phyloP scores from a whole-genome alignment of 208 protist species.

The Angomonas ambiguus region DNA sequence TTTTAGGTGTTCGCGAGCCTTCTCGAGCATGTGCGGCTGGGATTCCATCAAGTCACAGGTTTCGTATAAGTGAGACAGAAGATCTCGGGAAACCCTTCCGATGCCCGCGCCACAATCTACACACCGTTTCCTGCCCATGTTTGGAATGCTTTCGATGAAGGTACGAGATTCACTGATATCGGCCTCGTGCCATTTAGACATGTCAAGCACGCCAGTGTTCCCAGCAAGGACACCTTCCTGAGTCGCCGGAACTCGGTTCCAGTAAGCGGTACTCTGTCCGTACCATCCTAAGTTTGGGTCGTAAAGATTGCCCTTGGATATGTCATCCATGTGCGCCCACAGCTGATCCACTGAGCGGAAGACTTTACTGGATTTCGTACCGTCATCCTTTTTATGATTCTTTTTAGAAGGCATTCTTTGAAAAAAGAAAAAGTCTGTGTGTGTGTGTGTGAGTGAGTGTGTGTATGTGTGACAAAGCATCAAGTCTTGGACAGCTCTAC shows the following conservation, averaged over 20 bases:
- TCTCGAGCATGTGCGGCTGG: constrained; percentile 35
- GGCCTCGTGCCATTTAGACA: constrained; percentile 24
- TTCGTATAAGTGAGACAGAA: constrained; percentile 34
- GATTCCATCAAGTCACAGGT: constrained; percentile 50
- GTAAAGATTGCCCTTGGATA: constrained; percentile 26
- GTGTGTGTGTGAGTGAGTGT: neutral
- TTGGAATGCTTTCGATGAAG: constrained; percentile 33
- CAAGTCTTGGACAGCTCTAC: no score
- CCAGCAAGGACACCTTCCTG: constrained; percentile 55
- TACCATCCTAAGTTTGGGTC: constrained; percentile 39
- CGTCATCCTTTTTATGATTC: neutral
- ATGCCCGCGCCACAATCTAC: constrained; percentile 65
- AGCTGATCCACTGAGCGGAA: constrained; percentile 14
- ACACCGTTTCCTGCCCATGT: constrained; percentile 24
- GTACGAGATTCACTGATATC: constrained; percentile 27
- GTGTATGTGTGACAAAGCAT: no score
- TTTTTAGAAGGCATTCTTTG: neutral
- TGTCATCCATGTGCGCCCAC: constrained; percentile 11
- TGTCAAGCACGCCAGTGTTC: constrained; percentile 20
- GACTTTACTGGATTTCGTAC: neutral
- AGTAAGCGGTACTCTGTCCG: constrained; percentile 54
- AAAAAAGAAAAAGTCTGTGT: neutral
- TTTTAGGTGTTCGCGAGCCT: constrained; percentile 33
- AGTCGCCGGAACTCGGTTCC: constrained; percentile 37
- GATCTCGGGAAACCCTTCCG: constrained; percentile 37